These are phyloP conservation scores for Geotrichum phurueaensis DNA, from an alignment of 1,139 yeast genomes.

Conservation along the genomic window DNA sequence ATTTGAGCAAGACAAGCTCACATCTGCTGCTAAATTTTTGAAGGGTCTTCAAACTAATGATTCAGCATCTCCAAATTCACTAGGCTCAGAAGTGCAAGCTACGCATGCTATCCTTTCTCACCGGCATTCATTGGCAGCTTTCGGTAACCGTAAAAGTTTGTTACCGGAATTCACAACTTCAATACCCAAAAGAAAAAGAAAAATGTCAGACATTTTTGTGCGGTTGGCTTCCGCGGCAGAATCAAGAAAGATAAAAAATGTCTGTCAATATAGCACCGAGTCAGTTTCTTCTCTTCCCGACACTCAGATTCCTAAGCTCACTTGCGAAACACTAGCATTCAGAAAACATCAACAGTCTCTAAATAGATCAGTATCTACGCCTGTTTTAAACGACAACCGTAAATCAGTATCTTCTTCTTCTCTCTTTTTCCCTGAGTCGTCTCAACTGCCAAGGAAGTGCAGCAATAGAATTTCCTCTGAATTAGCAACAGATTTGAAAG, in stretches of 20 bases:
- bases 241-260: conserved; percentile 30
- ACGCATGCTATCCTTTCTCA: neutral
- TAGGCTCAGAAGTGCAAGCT: neutral
- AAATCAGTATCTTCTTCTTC: neutral
- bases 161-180: neutral
- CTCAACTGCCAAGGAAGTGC: neutral
- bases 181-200: conserved; percentile 10
- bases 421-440: neutral
- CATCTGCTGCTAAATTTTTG: conserved; percentile 4
- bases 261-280: neutral
- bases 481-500: neutral
- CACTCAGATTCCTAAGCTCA: conserved; percentile 2
- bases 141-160: neutral
- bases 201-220: conserved; percentile 29
- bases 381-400: neutral
- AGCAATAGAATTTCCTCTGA: neutral
- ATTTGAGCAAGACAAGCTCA: neutral
- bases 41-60: neutral
- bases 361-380: conserved; percentile 2
- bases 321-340: neutral
- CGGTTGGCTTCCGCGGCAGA: conserved; percentile 30
- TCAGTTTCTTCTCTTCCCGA: neutral
- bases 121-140: neutral
- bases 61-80: neutral
- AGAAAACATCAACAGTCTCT: neutral